phyloP scores from a whole-genome alignment of 805 yeast species.

The Barnettozyma pratensis region DNA sequence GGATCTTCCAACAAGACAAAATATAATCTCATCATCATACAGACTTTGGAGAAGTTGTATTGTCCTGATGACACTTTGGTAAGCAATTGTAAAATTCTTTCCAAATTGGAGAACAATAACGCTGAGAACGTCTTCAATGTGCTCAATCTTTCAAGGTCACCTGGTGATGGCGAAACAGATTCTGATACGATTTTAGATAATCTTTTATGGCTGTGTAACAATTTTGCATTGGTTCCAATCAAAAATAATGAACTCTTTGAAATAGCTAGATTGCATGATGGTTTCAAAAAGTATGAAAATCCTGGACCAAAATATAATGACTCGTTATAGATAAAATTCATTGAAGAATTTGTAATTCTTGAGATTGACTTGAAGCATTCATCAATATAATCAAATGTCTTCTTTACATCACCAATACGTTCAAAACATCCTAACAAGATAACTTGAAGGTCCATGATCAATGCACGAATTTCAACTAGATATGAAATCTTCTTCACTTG shows the following conservation, averaged over 20 bases:
- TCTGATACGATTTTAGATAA: background rate
- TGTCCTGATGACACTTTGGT: slow-evolving; percentile 9
- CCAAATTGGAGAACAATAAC: slow-evolving; percentile 6
- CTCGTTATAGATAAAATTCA: slow-evolving; percentile 29
- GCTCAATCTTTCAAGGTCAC: slow-evolving; percentile 6
- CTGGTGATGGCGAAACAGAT: background rate
- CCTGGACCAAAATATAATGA: slow-evolving; percentile 36
- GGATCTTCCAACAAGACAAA: slow-evolving; percentile 15
- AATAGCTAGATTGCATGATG: slow-evolving; percentile 20
- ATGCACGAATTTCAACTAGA: slow-evolving; percentile 24
- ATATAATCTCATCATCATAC: slow-evolving; percentile 13
- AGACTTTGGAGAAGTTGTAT: slow-evolving; percentile 17
- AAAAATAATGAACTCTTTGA: slow-evolving; percentile 13
- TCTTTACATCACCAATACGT: slow-evolving; percentile 20
- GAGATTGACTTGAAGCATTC: slow-evolving; percentile 26
- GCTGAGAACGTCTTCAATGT: slow-evolving; percentile 11
- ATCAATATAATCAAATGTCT: slow-evolving; percentile 32
- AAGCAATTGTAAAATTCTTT: slow-evolving; percentile 14
- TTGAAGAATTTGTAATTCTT: slow-evolving; percentile 31
- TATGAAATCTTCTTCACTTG: slow-evolving; percentile 22
- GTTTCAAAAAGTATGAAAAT: slow-evolving; percentile 38
- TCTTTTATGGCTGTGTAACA: slow-evolving; percentile 17
- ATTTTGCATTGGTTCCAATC: slow-evolving; percentile 7
- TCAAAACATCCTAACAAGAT: slow-evolving; percentile 40
- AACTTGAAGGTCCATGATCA: slow-evolving; percentile 30